These are phyloP conservation scores for Pseudopediastrum boryanum DNA, from an alignment of 139 green algal genomes.

Conservation along the genomic window DNA sequence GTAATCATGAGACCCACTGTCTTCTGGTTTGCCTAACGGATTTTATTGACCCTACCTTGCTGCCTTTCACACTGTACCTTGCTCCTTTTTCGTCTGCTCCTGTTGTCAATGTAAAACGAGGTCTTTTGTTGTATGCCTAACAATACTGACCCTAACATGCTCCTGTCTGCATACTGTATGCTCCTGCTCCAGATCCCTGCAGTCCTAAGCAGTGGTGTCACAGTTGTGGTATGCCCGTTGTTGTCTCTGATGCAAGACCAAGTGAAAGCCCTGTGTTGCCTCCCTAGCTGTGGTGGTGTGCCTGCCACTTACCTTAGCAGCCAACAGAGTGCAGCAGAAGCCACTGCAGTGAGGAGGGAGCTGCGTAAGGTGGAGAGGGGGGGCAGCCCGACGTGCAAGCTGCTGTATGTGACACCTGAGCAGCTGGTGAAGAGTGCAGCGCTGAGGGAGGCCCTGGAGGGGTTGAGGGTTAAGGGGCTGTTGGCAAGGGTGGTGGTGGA, in stretches of 20 bases:
- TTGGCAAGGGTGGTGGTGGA: constrained; percentile 86
- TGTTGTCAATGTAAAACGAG: no score
- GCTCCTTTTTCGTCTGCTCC: no score
- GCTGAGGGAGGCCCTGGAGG: constrained; percentile 14
- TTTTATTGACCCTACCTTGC: no score
- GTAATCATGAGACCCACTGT: no score
- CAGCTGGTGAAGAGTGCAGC: constrained; percentile 74
- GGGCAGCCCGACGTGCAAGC: constrained; percentile 55
- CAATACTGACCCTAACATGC: no score
- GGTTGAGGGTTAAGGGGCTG: constrained; percentile 22
- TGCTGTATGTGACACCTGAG: constrained; percentile 94
- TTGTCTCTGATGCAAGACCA: constrained; percentile 97
- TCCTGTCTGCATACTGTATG: background rate
- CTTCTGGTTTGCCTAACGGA: no score
- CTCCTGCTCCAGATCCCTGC: constrained; percentile 73
- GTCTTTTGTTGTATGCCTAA: no score
- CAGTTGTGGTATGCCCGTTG: constrained; percentile 94
- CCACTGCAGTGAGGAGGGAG: constrained; percentile 65
- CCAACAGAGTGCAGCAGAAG: constrained; percentile 65
- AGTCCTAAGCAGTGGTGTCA: constrained; percentile 75
- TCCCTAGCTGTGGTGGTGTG: constrained; percentile 60
- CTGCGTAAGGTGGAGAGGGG: constrained; percentile 62
- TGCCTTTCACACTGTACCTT: no score
- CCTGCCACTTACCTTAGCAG: constrained; percentile 81
- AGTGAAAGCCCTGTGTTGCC: constrained; percentile 59